Base-by-base conservation (phyloP, 352 stramenopile species). In the Blastocystis hominis region DNA sequence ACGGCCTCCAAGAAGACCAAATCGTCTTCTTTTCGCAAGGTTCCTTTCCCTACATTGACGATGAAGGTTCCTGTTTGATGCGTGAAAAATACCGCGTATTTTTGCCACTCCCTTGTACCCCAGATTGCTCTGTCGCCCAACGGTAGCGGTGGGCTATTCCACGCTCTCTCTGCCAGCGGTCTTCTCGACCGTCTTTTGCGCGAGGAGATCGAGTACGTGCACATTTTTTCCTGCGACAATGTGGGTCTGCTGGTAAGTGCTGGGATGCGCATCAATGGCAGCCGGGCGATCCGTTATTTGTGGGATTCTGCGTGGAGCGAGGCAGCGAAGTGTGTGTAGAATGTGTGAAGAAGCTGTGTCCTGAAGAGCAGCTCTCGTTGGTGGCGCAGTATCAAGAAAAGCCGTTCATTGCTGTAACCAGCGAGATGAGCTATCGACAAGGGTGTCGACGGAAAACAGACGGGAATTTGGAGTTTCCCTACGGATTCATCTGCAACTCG, bases 331-430 rank as follows among this genome's bases (percentile, higher is more conserved):
- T 84, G 20, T 84, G 72, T 24, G 36, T 84, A 36, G 62, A 84
- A 53, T 84, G 72, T 46, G 72, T 84, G 47, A 34, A 84, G 36
- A 84, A 84, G 36, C 54, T 34, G 34, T 84, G 72, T 84, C 72
- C 72, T 13, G 72, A 84, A 66, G 72, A 84, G 62, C 15, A 42
- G 56, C 38, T 84, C 24, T 84, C 72, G 17, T 38, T 84, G 56
- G 30, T 84, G 13, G 54, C 72, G 38, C 20, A 84, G 50, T 84
- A 84, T 15, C 50, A 10, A 10, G 55, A 68, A 17, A 50, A 34
- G 9, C 72, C 72, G 38, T 38, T 84, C 7, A 50, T 84, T 2
- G 72, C 72, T 10, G 62, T 84, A 36, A 46, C 13, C 55, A 54
- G 24, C 17, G 72, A 84, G 47, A 84, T 84, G 72, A 38, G 34